These are phyloP conservation scores for Pilaira anomala DNA, from an alignment of 192 early-diverging fungal genomes.

Conservation along the genomic window DNA sequence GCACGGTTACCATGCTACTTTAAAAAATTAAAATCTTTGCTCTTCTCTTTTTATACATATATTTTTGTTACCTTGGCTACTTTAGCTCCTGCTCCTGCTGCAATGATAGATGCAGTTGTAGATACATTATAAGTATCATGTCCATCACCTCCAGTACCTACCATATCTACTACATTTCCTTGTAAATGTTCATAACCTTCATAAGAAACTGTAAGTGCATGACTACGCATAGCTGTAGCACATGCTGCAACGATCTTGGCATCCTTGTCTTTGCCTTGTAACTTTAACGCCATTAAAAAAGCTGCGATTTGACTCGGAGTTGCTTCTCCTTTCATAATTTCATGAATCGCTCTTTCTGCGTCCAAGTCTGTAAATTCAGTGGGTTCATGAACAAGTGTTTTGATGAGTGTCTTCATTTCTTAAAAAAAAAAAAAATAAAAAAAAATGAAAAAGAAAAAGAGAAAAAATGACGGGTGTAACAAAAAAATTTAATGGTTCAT, in stretches of 20 bases:
- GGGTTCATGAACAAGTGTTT: conserved; percentile 63
- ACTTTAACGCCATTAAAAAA: conserved; percentile 77
- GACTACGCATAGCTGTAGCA: conserved; percentile 69
- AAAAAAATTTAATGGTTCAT: no score
- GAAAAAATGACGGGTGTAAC: background rate
- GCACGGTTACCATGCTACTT: conserved; percentile 96
- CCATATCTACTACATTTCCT: conserved; percentile 77
- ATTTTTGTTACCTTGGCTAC: conserved; percentile 79
- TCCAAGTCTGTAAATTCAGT: conserved; percentile 55
- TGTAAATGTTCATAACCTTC: conserved; percentile 39
- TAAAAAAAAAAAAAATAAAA: background rate
- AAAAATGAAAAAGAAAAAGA: conserved; percentile 6
- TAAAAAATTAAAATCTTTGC: conserved; percentile 9
- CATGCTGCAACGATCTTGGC: conserved; percentile 77
- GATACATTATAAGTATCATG: conserved; percentile 97
- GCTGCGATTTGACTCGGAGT: conserved; percentile 85
- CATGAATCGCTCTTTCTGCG: conserved; percentile 55
- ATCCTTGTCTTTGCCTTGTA: conserved; percentile 66
- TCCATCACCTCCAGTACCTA: conserved; percentile 98
- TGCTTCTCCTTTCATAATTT: conserved; percentile 77
- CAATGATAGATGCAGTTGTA: conserved; percentile 87
- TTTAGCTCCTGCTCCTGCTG: conserved; percentile 84
- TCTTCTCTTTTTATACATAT: no score
- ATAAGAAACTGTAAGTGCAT: conserved; percentile 59
- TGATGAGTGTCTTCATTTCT: conserved; percentile 55